These are phyloP conservation scores for Hydnomerulius pinastri DNA, from an alignment of 768 basidiomycete species.

Conservation along the genomic window DNA sequence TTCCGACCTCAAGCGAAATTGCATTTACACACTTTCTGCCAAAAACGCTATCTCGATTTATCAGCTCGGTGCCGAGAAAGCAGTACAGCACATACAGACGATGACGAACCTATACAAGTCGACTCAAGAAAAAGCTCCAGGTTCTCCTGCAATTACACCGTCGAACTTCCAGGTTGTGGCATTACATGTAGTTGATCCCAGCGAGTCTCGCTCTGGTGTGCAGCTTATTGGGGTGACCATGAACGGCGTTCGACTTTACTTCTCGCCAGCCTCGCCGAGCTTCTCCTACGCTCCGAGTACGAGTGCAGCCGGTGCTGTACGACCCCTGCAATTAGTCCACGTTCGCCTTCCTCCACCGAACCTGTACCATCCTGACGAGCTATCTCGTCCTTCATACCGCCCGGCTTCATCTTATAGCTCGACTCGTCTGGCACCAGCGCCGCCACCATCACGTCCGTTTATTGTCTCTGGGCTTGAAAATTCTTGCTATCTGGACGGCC, in stretches of 20 bases:
- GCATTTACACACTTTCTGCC: constrained; percentile 76
- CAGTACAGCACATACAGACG: constrained; percentile 71
- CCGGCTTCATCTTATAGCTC: constrained; percentile 48
- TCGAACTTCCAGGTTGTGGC: constrained; percentile 70
- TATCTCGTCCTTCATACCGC: constrained; percentile 52
- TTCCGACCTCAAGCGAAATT: constrained; percentile 67
- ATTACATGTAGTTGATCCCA: constrained; percentile 66
- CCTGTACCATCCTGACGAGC: constrained; percentile 76
- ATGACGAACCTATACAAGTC: constrained; percentile 73
- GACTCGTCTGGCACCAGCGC: constrained; percentile 43
- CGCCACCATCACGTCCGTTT: constrained; percentile 56
- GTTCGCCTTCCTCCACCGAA: constrained; percentile 78
- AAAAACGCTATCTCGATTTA: constrained; percentile 69
- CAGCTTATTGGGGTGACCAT: constrained; percentile 82
- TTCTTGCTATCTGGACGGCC: constrained; percentile 65
- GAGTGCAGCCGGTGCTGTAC: constrained; percentile 26
- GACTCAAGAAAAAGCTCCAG: constrained; percentile 81
- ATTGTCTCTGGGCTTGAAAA: constrained; percentile 59
- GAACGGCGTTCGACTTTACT: constrained; percentile 85
- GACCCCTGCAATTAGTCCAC: constrained; percentile 66
- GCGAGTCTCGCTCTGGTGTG: constrained; percentile 67
- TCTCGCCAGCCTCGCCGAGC: constrained; percentile 54
- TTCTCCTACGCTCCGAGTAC: constrained; percentile 49
- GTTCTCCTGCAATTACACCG: constrained; percentile 69
- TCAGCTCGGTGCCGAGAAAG: constrained; percentile 60